Conservation (phyloP, 176 grass and related monocot species). For the Hordeum marinum region DNA sequence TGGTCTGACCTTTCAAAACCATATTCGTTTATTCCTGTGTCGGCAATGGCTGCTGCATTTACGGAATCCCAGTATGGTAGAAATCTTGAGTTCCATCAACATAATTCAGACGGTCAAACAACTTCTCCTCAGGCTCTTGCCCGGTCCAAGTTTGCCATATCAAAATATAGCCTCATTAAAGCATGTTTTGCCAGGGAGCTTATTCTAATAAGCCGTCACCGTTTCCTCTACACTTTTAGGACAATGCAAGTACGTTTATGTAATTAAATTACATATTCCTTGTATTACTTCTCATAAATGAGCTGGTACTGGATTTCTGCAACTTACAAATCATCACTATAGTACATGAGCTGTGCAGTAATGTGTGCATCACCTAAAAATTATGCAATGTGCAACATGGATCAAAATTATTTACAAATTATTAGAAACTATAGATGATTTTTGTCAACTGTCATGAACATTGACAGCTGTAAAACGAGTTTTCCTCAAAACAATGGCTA, state of each 20-base stretch:
- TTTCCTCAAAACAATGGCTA: neutral
- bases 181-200: constrained; percentile 63
- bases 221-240: constrained; percentile 68
- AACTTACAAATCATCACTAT: neutral
- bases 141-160: constrained; percentile 59
- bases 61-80: constrained; percentile 52
- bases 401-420: neutral
- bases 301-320: neutral
- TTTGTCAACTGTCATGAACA: neutral
- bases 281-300: neutral
- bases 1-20: constrained; percentile 50
- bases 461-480: neutral
- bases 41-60: constrained; percentile 47
- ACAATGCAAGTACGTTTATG: constrained; percentile 54
- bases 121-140: constrained; percentile 37
- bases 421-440: neutral
- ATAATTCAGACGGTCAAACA: constrained; percentile 7
- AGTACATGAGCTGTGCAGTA: neutral
- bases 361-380: neutral
- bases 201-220: constrained; percentile 54
- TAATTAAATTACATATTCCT: neutral
- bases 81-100: constrained; percentile 14
- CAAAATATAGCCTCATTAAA: constrained; percentile 52
- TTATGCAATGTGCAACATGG: neutral
- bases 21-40: constrained; percentile 47